Evolutionary conservation across 495 filamentous ascomycete genomes (phyloP), one percentile per base, ranked within the genome.

Genomic region (Pseudotulostoma volvatum): DNA sequence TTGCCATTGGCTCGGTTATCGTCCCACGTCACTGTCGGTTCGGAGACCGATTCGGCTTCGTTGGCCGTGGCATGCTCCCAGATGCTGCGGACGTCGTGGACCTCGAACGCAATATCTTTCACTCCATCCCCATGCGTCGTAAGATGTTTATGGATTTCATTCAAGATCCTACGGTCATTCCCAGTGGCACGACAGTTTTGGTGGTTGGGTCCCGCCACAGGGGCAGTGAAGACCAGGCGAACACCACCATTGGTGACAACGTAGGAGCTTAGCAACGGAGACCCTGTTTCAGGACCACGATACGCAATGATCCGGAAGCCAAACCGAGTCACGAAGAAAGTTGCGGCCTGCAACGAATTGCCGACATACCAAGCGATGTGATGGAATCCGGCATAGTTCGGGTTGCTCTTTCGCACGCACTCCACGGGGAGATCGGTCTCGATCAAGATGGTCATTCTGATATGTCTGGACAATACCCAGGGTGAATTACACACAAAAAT

Each of bases 291-390:
- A 11, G 88, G 73, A 3, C 81, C 82, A 8, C 67, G 68, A 52
- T 86, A 86, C 33, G 84, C 83, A 38, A 87, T 54, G 2, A 65
- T 67, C 28, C 57, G 57, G 63, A 88, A 85, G 19, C 80, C 81
- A 58, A 86, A 73, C 43, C 76, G 73, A 4, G 73, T 73, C 48
- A 74, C 73, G 60, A 84, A 88, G 63, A 76, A 88, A 18, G 75
- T 67, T 9, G 83, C 81, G 0, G 79, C 77, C 60, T 87, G 81
- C 53, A 85, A 87, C 38, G 84, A 80, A 53, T 92, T 88, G 38
- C 81, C 81, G 11, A 90, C 84, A 50, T 77, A 90, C 81, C 83
- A 88, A 41, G 74, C 73, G 36, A 86, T 63, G 47, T 88, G 80
- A 57, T 86, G 76, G 46, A 86, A 88, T 48, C 79, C 80, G 28